Base-by-base conservation (phyloP, 768 basidiomycete genomes). In the Agrocybe pediades region DNA sequence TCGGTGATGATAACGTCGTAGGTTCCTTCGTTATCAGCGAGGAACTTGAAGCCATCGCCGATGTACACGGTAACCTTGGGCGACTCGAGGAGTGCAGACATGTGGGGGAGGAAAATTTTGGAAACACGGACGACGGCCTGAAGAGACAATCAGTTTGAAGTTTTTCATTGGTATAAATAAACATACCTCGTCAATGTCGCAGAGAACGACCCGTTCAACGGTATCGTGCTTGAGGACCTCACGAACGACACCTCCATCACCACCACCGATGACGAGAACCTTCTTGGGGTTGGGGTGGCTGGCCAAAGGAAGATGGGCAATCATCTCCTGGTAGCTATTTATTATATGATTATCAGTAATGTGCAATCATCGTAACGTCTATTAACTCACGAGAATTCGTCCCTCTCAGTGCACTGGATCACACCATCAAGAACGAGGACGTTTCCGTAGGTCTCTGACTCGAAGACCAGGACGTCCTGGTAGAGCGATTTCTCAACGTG, bases 1-100 rank as follows among this genome's bases (percentile, higher is more conserved):
- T 99, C 96, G 57, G 96, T 99, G 75, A 99, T 91, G 77, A 99
- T 98, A 55, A 91, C 92, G 67, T 99, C 96, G 84, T 96, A 97
- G 46, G 85, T 85, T 45, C 84, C 76, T 62, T 88, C 82, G 73
- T 96, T 88, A 46, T 93, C 89, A 11, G 86, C 85, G 44, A 99
- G 85, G 80, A 95, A 98, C 70, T 94, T 91, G 86, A 98, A 97
- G 41, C 96, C 96, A 62, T 98, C 95, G 43, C 95, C 96, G 63
- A 98, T 83, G 74, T 83, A 77, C 48, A 98, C 88, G 7, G 76
- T 85, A 50, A 98, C 95, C 49, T 86, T 86, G 13, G 90, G 85
- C 58, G 91, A 87, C 33, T 80, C 71, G 57, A 96, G 84, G 36
- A 96, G 84, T 1, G 76, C 65, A 21, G 95, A 88, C 96, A 98